phyloP scores from a whole-genome alignment of 164 flowering plant genomes.

The Magnolia changhungtana region DNA sequence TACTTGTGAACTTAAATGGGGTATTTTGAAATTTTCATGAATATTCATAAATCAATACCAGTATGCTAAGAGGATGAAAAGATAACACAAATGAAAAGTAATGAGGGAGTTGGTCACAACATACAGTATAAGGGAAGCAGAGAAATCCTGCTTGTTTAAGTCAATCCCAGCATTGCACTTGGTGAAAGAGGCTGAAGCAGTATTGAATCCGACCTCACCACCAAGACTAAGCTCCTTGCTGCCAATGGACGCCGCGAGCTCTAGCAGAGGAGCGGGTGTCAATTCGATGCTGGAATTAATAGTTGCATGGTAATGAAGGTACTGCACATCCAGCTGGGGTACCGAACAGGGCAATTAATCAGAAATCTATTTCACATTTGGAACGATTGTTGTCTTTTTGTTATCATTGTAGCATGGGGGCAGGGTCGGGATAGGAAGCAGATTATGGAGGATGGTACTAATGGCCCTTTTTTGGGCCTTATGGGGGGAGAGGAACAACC shows the following conservation, averaged over 20 bases:
- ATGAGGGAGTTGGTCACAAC: slow-evolving; percentile 17
- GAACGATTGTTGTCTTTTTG: too few relatives aligned
- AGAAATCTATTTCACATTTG: neutral
- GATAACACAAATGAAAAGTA: neutral
- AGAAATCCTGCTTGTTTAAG: slow-evolving; percentile 57
- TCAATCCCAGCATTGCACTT: slow-evolving; percentile 69
- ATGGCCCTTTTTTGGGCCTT: too few relatives aligned
- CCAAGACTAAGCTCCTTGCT: slow-evolving; percentile 51
- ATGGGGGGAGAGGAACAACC: too few relatives aligned
- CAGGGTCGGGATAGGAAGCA: too few relatives aligned
- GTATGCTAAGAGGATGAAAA: too few relatives aligned
- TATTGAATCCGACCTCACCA: slow-evolving; percentile 69
- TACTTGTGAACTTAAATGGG: too few relatives aligned
- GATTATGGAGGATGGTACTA: too few relatives aligned
- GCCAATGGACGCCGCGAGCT: slow-evolving; percentile 59
- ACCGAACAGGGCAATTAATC: neutral
- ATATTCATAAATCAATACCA: too few relatives aligned
- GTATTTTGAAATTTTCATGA: too few relatives aligned
- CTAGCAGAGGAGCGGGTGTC: slow-evolving; percentile 58
- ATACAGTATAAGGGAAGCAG: slow-evolving; percentile 63
- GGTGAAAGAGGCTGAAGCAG: slow-evolving; percentile 54
- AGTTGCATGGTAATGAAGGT: slow-evolving; percentile 53
- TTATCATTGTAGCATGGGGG: too few relatives aligned
- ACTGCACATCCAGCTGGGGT: slow-evolving; percentile 70
- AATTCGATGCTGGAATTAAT: slow-evolving; percentile 67